Evolutionary conservation across 495 filamentous ascomycete genomes (phyloP).

Genomic region (Pseudoneurospora amorphoporcata): DNA sequence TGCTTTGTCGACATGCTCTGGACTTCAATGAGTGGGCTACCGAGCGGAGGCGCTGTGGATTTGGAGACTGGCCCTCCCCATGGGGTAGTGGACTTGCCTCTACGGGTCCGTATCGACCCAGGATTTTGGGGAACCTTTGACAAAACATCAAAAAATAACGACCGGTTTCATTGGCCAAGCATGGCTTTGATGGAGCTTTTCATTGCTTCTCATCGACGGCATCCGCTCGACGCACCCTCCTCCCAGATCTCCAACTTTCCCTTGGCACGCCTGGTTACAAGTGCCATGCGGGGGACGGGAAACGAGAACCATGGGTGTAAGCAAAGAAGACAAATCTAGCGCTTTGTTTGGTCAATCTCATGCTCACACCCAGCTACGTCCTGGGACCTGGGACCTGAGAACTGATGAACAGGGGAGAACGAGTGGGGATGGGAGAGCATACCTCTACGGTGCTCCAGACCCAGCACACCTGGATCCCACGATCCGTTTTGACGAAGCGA

Average conservation of each 20-base stretch:
- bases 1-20: neutral
- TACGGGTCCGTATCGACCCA: neutral
- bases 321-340: neutral
- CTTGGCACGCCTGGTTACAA: neutral
- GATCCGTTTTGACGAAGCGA: neutral
- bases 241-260: neutral
- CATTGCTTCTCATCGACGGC: neutral
- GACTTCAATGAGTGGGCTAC: neutral
- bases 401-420: neutral
- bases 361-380: neutral
- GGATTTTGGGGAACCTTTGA: neutral
- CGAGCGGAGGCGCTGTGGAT: neutral
- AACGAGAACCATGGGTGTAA: neutral
- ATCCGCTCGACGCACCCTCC: neutral
- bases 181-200: neutral
- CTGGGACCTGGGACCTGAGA: neutral
- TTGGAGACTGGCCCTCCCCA: neutral
- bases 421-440: neutral
- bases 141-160: neutral
- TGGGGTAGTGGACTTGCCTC: neutral
- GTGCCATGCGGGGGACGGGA: neutral
- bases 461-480: neutral
- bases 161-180: neutral
- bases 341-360: neutral
- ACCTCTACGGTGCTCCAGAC: neutral